Evolutionary conservation across 257 asterid genomes (phyloP).

Genomic region (Salvia hispanica): DNA sequence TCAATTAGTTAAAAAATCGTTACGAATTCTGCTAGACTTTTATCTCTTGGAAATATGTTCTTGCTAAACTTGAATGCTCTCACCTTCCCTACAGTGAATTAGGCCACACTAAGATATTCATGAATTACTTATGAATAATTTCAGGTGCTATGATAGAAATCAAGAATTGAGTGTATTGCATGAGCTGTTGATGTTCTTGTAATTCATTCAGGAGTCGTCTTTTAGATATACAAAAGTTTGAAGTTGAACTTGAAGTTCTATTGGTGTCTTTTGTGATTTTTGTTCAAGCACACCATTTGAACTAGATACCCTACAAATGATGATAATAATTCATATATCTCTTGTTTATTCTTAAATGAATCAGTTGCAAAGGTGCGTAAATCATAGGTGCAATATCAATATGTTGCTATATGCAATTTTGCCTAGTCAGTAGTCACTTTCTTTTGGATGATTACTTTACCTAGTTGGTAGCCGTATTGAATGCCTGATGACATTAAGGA

Average conservation of each 20-base stretch:
- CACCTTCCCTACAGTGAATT: constrained; percentile 1
- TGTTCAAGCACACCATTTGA: not conserved
- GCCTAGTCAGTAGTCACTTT: not conserved
- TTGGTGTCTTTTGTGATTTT: not conserved
- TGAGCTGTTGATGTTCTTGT: not conserved
- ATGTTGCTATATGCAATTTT: not conserved
- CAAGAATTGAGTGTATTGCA: not conserved
- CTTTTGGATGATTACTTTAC: constrained; percentile 3
- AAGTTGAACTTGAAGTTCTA: not conserved
- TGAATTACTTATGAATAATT: not conserved
- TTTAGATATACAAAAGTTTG: not conserved
- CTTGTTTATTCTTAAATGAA: constrained; percentile 8
- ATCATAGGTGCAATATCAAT: constrained; percentile 15
- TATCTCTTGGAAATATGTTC: constrained; percentile 18
- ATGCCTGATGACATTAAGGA: constrained; percentile 6
- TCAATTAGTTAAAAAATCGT: not conserved
- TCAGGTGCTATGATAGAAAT: constrained; percentile 1
- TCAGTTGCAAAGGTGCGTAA: not conserved
- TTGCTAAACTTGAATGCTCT: constrained; percentile 21
- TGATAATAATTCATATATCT: not conserved
- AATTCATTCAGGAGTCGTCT: not conserved
- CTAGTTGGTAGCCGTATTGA: constrained; percentile 1
- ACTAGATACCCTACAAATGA: not conserved
- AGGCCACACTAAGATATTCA: not conserved
- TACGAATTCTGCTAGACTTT: not conserved